These are phyloP conservation scores for Penicillium verhagenii DNA, from an alignment of 495 filamentous ascomycete species.

Conservation along the genomic window DNA sequence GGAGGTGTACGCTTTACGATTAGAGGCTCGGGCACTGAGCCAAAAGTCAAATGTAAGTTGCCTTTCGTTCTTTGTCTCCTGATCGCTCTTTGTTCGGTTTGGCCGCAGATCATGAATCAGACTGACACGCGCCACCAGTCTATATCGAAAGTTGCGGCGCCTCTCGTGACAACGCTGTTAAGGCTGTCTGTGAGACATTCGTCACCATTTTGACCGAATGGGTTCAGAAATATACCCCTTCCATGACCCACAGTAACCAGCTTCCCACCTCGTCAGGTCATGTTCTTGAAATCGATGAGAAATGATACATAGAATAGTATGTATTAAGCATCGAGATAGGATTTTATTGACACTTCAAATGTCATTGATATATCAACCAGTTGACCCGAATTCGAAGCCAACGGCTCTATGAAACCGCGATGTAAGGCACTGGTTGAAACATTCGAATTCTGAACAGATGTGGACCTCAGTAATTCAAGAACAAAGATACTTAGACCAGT, in stretches of 20 bases:
- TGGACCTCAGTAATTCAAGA: too few relatives aligned
- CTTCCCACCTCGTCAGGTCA: slow-evolving; percentile 43
- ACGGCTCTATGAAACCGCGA: too few relatives aligned
- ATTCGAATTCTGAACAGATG: too few relatives aligned
- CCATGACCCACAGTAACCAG: slow-evolving; percentile 37
- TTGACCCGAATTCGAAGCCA: too few relatives aligned
- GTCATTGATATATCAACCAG: too few relatives aligned
- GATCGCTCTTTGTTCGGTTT: background rate
- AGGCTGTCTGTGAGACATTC: slow-evolving; percentile 54
- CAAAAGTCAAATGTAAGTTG: slow-evolving; percentile 60
- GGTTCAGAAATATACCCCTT: slow-evolving; percentile 49
- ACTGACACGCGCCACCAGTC: slow-evolving; percentile 32
- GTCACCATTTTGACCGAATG: slow-evolving; percentile 55
- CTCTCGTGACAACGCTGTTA: slow-evolving; percentile 45
- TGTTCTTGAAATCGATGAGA: slow-evolving; percentile 23
- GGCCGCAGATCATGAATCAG: background rate
- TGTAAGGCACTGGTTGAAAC: too few relatives aligned
- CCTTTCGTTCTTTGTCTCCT: background rate
- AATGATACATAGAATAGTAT: too few relatives aligned
- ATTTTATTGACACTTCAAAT: too few relatives aligned
- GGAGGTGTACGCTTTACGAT: slow-evolving; percentile 62
- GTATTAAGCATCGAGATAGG: too few relatives aligned
- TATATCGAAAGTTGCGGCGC: slow-evolving; percentile 56
- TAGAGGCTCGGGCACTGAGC: slow-evolving; percentile 69
- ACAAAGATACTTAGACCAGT: too few relatives aligned